Base-by-base conservation (phyloP, 1,284 basidiomycete genomes). In the Farysia itapuensis region DNA sequence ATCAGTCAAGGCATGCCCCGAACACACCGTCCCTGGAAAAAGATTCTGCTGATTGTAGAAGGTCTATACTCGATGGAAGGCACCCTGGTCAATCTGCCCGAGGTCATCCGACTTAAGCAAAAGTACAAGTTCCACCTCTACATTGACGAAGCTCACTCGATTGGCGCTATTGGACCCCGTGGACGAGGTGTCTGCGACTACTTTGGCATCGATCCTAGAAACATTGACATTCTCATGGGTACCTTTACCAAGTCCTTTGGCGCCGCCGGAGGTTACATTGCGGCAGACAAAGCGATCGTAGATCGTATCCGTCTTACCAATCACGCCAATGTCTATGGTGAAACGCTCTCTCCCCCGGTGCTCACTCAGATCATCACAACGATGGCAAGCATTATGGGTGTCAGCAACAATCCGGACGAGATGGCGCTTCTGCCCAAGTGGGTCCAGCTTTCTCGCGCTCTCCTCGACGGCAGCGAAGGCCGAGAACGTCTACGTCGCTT, bases 221-320 rank as follows among this genome's bases (percentile, higher is more conserved):
- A 83, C 25, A 82, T 97, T 52, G 94, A 98, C 76, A 84, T 99
- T 59, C 84, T 96, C 59, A 99, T 99, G 94, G 94, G 94, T 45
- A 99, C 94, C 0, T 95, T 99, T 77, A 98, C 94, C 28, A 98
- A 98, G 79, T 96, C 93, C 0, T 98, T 98, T 74, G 95, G 94
- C 49, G 93, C 94, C 2, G 88, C 93, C 0, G 94, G 94, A 43
- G 94, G 94, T 13, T 97, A 99, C 80, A 86, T 99, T 64, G 84
- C 91, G 4, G 94, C 90, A 5, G 84, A 79, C 68, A 91, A 90
- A 75, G 77, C 80, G 6, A 79, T 95, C 43, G 86, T 96, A 67
- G 86, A 91, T 70, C 82, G 85, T 13, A 82, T 99, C 4, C 87
- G 92, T 18, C 71, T 91, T 20, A 82, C 84, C 42, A 91, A 90